These are phyloP conservation scores for Gloeostereum incarnatum DNA, from an alignment of 768 basidiomycete species.

Conservation along the genomic window DNA sequence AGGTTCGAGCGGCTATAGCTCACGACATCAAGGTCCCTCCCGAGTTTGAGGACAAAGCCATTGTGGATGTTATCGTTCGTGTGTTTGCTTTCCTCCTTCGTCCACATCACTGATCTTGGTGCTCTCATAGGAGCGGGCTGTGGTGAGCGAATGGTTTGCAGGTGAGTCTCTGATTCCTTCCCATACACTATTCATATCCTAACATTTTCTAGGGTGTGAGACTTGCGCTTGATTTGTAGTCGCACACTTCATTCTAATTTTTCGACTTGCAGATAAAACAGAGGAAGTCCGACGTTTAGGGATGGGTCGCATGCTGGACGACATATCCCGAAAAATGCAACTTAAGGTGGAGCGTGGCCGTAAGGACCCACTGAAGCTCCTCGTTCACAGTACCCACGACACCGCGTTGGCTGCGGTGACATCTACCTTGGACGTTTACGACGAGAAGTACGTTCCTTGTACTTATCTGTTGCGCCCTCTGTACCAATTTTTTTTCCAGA, in stretches of 20 bases:
- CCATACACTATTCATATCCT: slow-evolving; percentile 7
- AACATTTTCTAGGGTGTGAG: slow-evolving; percentile 30
- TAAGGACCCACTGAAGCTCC: slow-evolving; percentile 47
- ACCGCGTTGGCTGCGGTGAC: slow-evolving; percentile 58
- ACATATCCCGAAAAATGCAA: slow-evolving; percentile 56
- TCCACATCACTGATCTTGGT: neutral
- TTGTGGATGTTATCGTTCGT: slow-evolving; percentile 51
- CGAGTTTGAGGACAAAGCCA: slow-evolving; percentile 58
- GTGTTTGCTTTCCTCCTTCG: neutral
- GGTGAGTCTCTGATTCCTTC: slow-evolving; percentile 18
- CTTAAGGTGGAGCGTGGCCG: slow-evolving; percentile 36
- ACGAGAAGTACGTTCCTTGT: slow-evolving; percentile 41
- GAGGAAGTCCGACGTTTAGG: slow-evolving; percentile 70
- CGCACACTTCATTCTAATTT: slow-evolving; percentile 1
- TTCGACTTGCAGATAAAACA: slow-evolving; percentile 43
- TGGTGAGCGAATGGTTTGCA: slow-evolving; percentile 74
- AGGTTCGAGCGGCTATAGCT: slow-evolving; percentile 62
- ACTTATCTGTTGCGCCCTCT: neutral
- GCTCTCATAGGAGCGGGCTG: slow-evolving; percentile 54
- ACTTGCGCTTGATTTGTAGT: slow-evolving; percentile 8
- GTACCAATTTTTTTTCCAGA: slow-evolving; percentile 19
- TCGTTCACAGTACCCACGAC: slow-evolving; percentile 68
- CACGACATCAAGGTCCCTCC: slow-evolving; percentile 64
- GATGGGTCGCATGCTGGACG: slow-evolving; percentile 66
- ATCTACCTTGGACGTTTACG: slow-evolving; percentile 62